phyloP scores from a whole-genome alignment of 208 protist genomes.

The Entamoeba nuttalli region DNA sequence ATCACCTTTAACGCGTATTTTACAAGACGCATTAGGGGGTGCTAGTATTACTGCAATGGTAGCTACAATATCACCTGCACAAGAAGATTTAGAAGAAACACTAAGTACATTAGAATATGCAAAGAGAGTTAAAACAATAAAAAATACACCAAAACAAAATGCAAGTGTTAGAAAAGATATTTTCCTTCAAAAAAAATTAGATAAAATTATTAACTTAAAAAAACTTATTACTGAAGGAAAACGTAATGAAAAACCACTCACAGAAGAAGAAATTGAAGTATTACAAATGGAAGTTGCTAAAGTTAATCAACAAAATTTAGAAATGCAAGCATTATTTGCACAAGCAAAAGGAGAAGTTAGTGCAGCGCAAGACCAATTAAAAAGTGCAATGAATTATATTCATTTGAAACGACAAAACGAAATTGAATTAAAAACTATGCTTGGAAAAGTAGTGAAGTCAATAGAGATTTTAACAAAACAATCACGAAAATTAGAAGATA shows the following conservation, averaged over 20 bases:
- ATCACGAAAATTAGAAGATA: neutral
- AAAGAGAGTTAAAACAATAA: neutral
- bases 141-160: conserved; percentile 13
- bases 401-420: neutral
- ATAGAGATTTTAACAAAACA: neutral
- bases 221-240: neutral
- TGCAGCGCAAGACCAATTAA: neutral
- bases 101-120: conserved; percentile 11
- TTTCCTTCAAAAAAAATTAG: neutral
- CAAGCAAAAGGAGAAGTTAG: neutral
- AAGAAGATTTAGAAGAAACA: neutral
- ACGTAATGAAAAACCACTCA: neutral
- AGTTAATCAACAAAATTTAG: neutral
- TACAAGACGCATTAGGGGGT: conserved; percentile 77
- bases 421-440: neutral
- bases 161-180: neutral
- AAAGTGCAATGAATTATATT: neutral
- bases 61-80: conserved; percentile 53
- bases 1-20: conserved; percentile 79
- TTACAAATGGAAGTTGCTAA: neutral
- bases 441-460: neutral
- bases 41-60: conserved; percentile 62
- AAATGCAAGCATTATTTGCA: neutral
- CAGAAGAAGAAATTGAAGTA: neutral
- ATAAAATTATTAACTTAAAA: neutral